These are phyloP conservation scores for Colletotrichum sp. DNA, from an alignment of 2,329 filamentous ascomycete genomes.

Conservation along the genomic window DNA sequence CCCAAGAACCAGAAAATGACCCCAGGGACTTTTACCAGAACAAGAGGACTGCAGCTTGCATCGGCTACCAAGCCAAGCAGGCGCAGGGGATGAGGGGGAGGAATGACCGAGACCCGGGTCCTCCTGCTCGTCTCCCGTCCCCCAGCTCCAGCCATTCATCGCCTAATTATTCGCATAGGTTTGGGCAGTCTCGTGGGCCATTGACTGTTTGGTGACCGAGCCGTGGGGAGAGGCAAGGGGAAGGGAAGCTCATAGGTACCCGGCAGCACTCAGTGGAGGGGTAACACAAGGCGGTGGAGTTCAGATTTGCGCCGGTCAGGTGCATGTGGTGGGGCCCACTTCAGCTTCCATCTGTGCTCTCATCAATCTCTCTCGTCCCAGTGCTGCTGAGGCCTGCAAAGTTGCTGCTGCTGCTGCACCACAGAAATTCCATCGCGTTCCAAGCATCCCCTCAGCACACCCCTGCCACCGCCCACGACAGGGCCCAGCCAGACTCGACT, in stretches of 20 bases:
- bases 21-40: background rate
- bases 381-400: too few relatives aligned
- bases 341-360: background rate
- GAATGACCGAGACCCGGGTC: background rate
- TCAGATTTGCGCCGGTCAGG: background rate
- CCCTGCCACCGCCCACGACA: background rate
- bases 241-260: background rate
- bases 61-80: background rate
- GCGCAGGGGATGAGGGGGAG: background rate
- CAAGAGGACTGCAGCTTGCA: background rate
- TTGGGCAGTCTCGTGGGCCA: background rate
- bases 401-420: background rate
- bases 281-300: background rate
- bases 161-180: background rate
- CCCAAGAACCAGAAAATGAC: background rate
- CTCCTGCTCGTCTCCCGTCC: background rate
- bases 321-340: background rate
- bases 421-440: constrained; percentile 3
- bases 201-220: constrained; percentile 17
- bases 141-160: background rate
- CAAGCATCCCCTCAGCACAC: background rate
- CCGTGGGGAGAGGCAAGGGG: background rate
- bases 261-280: background rate
- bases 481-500: background rate
- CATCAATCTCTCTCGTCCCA: too few relatives aligned